These are phyloP conservation scores for Tuber microsphaerosporum DNA, from an alignment of 495 filamentous ascomycete species.

Conservation along the genomic window DNA sequence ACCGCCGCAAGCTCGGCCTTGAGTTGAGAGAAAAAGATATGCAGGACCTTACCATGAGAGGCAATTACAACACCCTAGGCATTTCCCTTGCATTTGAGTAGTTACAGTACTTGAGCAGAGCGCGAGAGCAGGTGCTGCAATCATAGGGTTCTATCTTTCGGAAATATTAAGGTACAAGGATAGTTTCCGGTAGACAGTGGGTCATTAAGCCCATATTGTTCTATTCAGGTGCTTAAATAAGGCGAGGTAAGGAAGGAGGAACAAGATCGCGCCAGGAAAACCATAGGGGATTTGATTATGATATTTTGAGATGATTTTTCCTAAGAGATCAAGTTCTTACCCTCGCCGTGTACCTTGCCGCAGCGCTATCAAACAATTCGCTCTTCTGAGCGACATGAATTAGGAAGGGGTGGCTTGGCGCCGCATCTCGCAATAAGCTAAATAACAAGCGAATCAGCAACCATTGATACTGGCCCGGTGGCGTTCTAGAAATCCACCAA, in stretches of 20 bases:
- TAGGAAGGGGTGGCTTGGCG: slow-evolving; percentile 60
- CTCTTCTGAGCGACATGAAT: slow-evolving; percentile 68
- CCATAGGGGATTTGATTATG: slow-evolving; percentile 2
- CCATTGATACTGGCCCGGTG: background rate
- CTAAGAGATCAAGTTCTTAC: slow-evolving; percentile 47
- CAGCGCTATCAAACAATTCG: slow-evolving; percentile 69
- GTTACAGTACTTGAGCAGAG: background rate
- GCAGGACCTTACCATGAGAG: too few species aligned
- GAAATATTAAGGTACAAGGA: background rate
- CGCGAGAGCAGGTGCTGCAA: background rate
- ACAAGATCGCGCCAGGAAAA: background rate
- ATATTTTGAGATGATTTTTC: background rate
- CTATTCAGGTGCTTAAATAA: background rate
- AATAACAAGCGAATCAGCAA: background rate
- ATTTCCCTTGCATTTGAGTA: too few species aligned
- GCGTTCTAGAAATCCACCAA: background rate
- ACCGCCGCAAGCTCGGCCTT: too few species aligned
- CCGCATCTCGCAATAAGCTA: slow-evolving; percentile 54
- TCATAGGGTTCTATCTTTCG: background rate
- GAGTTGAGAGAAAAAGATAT: too few species aligned
- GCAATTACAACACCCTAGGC: too few species aligned
- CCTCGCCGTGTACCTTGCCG: slow-evolving; percentile 68
- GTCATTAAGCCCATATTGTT: background rate
- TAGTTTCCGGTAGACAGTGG: background rate
- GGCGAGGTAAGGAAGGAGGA: background rate